These are phyloP conservation scores for Cardamine resedifolia DNA, from an alignment of 345 rosid genomes.

Conservation along the genomic window DNA sequence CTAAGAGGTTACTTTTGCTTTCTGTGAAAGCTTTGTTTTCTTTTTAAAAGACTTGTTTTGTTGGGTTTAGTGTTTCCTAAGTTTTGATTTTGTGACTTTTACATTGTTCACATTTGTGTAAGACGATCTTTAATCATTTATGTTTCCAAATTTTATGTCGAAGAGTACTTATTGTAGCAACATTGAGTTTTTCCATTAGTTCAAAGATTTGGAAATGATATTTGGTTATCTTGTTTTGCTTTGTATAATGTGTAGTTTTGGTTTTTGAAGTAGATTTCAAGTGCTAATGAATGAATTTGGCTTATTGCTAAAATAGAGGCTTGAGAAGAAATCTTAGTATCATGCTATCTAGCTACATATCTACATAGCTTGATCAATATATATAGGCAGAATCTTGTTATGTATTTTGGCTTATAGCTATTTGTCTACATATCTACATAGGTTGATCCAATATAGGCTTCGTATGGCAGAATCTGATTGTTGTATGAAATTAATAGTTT, in stretches of 20 bases:
- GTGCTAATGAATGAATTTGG: not conserved
- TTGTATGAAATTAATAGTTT: not conserved
- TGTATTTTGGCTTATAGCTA: no score
- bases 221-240: not conserved
- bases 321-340: not conserved
- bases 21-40: not conserved
- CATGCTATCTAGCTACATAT: no score
- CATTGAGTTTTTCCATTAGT: not conserved
- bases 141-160: not conserved
- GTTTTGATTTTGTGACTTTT: slow-evolving; percentile 4
- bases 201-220: not conserved
- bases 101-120: slow-evolving; percentile 18
- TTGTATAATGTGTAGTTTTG: not conserved
- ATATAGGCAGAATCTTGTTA: no score
- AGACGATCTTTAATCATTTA: slow-evolving; percentile 3
- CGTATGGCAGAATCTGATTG: not conserved
- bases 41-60: not conserved
- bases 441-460: no score
- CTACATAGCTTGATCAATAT: not conserved
- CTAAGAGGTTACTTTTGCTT: slow-evolving; percentile 19
- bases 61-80: not conserved
- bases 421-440: no score
- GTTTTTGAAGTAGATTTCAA: not conserved
- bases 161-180: not conserved
- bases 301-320: not conserved